phyloP scores from a whole-genome alignment of 139 green algal genomes.

The Chlamydomonas eustigma region DNA sequence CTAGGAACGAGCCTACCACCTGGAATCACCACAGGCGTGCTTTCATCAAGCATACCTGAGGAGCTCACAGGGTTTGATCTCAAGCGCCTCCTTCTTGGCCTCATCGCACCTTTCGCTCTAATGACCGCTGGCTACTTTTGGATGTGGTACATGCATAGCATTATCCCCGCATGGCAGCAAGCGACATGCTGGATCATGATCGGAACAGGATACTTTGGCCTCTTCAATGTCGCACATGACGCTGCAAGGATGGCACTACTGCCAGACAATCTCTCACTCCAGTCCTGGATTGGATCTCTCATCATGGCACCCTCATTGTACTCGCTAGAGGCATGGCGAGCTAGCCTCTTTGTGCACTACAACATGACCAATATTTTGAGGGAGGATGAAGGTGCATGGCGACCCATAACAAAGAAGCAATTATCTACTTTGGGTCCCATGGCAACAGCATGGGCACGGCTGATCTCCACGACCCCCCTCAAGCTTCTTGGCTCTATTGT shows the following conservation, averaged over 20 bases:
- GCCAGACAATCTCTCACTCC: slow-evolving; percentile 13
- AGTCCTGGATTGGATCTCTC: slow-evolving; percentile 32
- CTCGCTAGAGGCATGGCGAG: slow-evolving; percentile 28
- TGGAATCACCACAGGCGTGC: neutral
- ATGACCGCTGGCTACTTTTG: slow-evolving; percentile 42
- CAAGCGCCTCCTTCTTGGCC: neutral
- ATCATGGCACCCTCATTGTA: slow-evolving; percentile 50
- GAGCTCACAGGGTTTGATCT: neutral
- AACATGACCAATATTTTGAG: slow-evolving; percentile 28
- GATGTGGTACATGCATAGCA: slow-evolving; percentile 42
- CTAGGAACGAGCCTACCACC: slow-evolving; percentile 25
- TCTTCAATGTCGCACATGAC: slow-evolving; percentile 49
- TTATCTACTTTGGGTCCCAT: slow-evolving; percentile 2
- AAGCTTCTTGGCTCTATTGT: slow-evolving; percentile 36
- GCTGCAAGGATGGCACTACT: slow-evolving; percentile 34
- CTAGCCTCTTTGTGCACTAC: slow-evolving; percentile 21
- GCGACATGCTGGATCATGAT: slow-evolving; percentile 25
- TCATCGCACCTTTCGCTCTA: slow-evolving; percentile 22
- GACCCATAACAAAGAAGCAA: slow-evolving; percentile 26
- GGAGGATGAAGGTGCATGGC: slow-evolving; percentile 37
- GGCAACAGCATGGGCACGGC: neutral
- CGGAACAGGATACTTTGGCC: slow-evolving; percentile 50
- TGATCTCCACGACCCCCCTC: slow-evolving; percentile 31
- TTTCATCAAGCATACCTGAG: slow-evolving; percentile 8
- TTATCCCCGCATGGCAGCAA: slow-evolving; percentile 46